phyloP scores from a whole-genome alignment of 352 stramenopile species.

The Phytopythium sindhum region DNA sequence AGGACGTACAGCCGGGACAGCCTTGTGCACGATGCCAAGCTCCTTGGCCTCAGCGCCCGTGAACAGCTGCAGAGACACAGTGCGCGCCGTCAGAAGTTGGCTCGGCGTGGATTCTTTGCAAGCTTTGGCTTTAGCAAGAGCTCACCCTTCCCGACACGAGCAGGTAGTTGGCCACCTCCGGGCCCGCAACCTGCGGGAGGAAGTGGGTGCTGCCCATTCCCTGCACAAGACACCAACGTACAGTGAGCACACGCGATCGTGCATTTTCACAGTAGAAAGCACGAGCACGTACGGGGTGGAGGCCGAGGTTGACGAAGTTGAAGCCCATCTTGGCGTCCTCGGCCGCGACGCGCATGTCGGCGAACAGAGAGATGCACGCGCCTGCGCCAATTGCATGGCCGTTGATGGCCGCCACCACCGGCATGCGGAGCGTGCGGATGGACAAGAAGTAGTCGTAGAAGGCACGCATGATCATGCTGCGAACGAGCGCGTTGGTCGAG shows the following conservation, averaged over 20 bases:
- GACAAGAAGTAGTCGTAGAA: constrained; percentile 86
- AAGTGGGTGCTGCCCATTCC: constrained; percentile 87
- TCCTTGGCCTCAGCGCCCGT: constrained; percentile 53
- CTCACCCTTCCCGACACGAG: constrained; percentile 68
- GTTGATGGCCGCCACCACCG: constrained; percentile 83
- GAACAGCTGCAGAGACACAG: constrained; percentile 29
- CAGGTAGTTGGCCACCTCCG: constrained; percentile 60
- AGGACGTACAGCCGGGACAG: constrained; percentile 26
- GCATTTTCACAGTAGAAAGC: neutral
- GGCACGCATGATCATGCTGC: constrained; percentile 65
- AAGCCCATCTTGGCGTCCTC: constrained; percentile 82
- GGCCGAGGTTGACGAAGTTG: constrained; percentile 83
- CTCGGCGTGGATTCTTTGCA: neutral
- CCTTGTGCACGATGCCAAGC: constrained; percentile 50
- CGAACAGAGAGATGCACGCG: constrained; percentile 81
- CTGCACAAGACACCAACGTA: constrained; percentile 6
- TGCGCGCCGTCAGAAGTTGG: neutral
- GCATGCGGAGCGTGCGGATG: constrained; percentile 73
- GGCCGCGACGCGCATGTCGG: constrained; percentile 68
- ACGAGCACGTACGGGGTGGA: constrained; percentile 48
- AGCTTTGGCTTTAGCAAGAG: neutral
- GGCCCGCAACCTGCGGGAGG: constrained; percentile 59
- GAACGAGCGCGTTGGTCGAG: neutral
- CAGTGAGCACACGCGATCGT: neutral
- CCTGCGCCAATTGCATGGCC: constrained; percentile 77